Base-by-base conservation (phyloP, 176 grass and related monocot species). In the Luzula sylvatica region DNA sequence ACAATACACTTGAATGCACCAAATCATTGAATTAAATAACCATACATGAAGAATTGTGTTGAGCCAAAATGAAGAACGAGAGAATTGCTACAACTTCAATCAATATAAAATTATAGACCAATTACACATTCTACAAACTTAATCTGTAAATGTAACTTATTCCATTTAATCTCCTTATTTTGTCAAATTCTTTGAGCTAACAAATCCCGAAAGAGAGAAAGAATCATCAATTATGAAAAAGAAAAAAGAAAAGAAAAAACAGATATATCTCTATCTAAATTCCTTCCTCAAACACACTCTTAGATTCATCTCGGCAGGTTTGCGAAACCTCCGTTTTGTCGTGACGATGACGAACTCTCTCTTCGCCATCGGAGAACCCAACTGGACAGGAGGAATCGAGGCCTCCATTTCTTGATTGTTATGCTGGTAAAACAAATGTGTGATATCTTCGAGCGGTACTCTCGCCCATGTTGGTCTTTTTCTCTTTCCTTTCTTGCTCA, bases 381-480 rank as follows among this genome's bases (percentile, higher is more conserved):
- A 26, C 22, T 6, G 38, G 40, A 59, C 30, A 59, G 9, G 21
- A 26, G 15, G 56, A 43, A 42, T 32, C 9, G 15, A 0, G 4
- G 23, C 7, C 20, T 8, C 20, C 2, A 18, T 23, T 21, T 2
- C 57, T 45, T 12, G 38, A 61, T 15, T 61, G 57, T 44, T 46
- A 13, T 46, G 40, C 22, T 18, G 11, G 16, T 61, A n/a, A 60
- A 60, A 60, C 56, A 43, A 14, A 24, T 61, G 18, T 9, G 57
- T 61, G 29, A 61, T 61, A 61, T 61, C 57, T 46, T 61, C 38
- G 22, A 61, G 57, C 15, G 57, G 57, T 25, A 26, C 57, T 61
- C 57, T 61, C 9, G 25, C 13, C 20, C 13, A 12, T 15, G 57
- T n/a, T 43, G 22, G 6, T 61, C 22, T 16, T 22, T 58, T 58